phyloP scores from a whole-genome alignment of 2,329 filamentous ascomycete genomes.

The Tympanopsis confertula region DNA sequence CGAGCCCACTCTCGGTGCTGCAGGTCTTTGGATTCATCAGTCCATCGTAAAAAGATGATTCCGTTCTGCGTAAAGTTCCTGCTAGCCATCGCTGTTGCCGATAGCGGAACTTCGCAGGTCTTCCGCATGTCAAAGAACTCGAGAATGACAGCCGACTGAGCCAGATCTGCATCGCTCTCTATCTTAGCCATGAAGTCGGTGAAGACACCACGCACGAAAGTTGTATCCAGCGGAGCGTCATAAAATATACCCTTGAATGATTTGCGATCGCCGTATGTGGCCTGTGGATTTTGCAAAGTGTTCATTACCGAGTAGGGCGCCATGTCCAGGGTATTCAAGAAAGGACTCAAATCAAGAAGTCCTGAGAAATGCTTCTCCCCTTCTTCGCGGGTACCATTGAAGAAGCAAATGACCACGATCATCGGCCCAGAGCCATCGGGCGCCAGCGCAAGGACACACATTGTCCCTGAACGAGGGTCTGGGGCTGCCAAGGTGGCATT shows the following conservation, averaged over 20 bases:
- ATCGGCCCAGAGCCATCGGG: constrained; percentile 14
- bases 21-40: constrained; percentile 19
- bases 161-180: constrained; percentile 10
- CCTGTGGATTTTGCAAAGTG: constrained; percentile 19
- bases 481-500: constrained; percentile 14
- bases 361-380: constrained; percentile 20
- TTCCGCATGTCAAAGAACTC: constrained; percentile 29
- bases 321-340: constrained; percentile 20
- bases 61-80: constrained; percentile 30
- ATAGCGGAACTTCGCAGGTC: constrained; percentile 18
- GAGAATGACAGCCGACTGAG: constrained; percentile 20
- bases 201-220: constrained; percentile 17
- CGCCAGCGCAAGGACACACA: constrained; percentile 6
- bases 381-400: constrained; percentile 22
- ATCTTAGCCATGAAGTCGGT: constrained; percentile 15
- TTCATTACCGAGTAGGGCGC: constrained; percentile 29
- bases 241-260: constrained; percentile 29
- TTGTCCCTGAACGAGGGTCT: constrained; percentile 7
- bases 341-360: constrained; percentile 21
- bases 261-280: constrained; percentile 22
- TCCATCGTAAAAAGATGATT: constrained; percentile 26
- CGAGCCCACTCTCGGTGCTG: constrained; percentile 25
- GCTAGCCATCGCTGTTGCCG: constrained; percentile 30
- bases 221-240: constrained; percentile 23
- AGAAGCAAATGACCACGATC: constrained; percentile 18